Evolutionary conservation across 2,329 filamentous ascomycete species (phyloP).

Genomic region (Meredithiella fracta): DNA sequence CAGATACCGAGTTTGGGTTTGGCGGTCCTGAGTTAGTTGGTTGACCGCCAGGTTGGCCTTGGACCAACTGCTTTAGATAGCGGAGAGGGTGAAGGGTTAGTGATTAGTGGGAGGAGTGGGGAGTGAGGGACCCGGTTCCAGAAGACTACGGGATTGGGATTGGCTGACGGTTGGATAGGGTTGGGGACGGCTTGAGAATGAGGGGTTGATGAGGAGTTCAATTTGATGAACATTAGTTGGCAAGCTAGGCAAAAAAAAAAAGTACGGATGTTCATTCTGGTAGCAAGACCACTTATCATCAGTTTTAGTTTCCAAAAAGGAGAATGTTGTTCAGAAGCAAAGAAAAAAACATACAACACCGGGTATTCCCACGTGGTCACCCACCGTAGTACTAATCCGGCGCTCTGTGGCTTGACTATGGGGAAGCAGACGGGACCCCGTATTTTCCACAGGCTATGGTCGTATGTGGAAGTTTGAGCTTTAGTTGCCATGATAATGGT

Average conservation of each 20-base stretch:
- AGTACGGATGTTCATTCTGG: not conserved
- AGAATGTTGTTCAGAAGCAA: not conserved
- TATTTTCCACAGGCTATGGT: not conserved
- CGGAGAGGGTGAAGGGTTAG: not conserved
- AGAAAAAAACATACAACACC: not conserved
- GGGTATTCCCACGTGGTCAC: slow-evolving; percentile 1
- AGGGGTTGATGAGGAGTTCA: no score
- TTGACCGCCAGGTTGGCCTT: not conserved
- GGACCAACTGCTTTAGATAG: not conserved
- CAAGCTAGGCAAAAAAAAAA: not conserved
- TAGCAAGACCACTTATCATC: no score
- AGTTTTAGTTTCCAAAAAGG: no score
- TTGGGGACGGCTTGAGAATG: not conserved
- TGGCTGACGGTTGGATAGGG: not conserved
- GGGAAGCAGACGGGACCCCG: not conserved
- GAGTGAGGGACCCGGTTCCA: not conserved
- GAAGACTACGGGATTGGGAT: not conserved
- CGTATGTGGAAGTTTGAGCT: not conserved
- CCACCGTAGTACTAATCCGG: slow-evolving; percentile 1
- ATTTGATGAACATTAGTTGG: no score
- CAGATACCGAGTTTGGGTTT: no score
- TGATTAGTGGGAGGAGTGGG: no score
- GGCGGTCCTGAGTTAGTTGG: no score
- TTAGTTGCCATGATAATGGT: not conserved
- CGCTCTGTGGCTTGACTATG: not conserved